Percentiles rank a stretch among this genome's conserved stretches.
Evolutionary conservation across 2,329 filamentous ascomycete genomes (phyloP).

Genomic region (Cadophora sp.): DNA sequence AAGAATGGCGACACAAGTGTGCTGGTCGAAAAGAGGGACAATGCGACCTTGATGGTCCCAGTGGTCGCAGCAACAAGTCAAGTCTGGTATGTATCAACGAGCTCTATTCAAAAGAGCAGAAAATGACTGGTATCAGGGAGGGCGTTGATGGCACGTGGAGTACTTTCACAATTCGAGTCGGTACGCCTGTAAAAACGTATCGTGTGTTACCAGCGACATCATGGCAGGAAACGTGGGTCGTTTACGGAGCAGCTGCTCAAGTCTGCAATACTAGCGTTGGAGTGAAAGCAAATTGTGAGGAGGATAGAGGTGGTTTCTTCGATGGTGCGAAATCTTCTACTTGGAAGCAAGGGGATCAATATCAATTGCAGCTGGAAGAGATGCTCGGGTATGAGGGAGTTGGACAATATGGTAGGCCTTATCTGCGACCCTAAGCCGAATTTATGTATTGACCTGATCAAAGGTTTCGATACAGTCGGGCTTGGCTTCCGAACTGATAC

Average conservation of each 20-base stretch:
- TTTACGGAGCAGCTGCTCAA: conserved; percentile 66
- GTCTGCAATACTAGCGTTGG: conserved; percentile 57
- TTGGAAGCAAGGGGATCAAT: conserved; percentile 45
- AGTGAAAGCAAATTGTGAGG: conserved; percentile 46
- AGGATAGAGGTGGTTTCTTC: conserved; percentile 47
- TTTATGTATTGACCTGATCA: conserved; percentile 9
- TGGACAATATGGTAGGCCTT: conserved; percentile 37
- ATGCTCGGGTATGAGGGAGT: conserved; percentile 47
- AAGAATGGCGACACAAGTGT: background rate
- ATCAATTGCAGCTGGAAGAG: conserved; percentile 47
- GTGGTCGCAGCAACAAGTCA: conserved; percentile 31
- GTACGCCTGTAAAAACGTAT: conserved; percentile 46
- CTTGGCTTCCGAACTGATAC: conserved; percentile 31
- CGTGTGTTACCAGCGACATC: conserved; percentile 49
- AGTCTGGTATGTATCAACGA: conserved; percentile 28
- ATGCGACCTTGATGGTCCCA: conserved; percentile 32
- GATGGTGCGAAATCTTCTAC: conserved; percentile 45
- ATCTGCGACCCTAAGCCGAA: too few relatives aligned
- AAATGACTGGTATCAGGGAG: conserved; percentile 34
- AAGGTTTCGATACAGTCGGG: conserved; percentile 38
- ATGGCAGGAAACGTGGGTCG: conserved; percentile 56
- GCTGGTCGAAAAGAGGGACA: conserved; percentile 28
- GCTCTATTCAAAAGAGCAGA: background rate
- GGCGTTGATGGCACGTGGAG: conserved; percentile 49
- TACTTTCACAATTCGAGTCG: conserved; percentile 49